Evolutionary conservation across 2,329 filamentous ascomycete genomes (phyloP).

Genomic region (Pseudovirgaria hyperparasitica): DNA sequence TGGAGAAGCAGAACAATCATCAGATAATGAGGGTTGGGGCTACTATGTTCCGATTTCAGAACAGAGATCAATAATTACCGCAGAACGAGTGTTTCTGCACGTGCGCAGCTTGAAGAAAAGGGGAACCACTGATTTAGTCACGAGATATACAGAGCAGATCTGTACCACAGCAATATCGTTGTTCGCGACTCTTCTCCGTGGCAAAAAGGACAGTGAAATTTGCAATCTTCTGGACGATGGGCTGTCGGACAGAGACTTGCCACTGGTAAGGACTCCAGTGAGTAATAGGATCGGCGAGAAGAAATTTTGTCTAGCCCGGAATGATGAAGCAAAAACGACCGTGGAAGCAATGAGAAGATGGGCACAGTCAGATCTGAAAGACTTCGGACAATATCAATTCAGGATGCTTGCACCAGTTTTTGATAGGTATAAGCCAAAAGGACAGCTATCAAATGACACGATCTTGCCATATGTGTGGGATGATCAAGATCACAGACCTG

Average conservation of each 20-base stretch:
- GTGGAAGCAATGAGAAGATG: background rate
- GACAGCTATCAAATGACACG: conserved; percentile 1
- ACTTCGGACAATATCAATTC: conserved; percentile 1
- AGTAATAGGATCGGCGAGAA: background rate
- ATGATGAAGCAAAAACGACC: background rate
- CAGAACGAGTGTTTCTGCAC: too few relatives aligned
- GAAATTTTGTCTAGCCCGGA: background rate
- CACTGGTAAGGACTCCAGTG: background rate
- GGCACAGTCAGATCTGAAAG: conserved; percentile 1
- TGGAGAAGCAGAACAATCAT: too few relatives aligned
- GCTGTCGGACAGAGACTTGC: conserved; percentile 1
- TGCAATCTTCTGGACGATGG: background rate
- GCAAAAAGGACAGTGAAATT: background rate
- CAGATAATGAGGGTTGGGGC: too few relatives aligned
- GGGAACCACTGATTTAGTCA: too few relatives aligned
- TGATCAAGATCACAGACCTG: background rate
- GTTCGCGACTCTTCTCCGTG: too few relatives aligned
- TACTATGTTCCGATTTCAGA: too few relatives aligned
- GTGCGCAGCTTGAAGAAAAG: too few relatives aligned
- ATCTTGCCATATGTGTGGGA: conserved; percentile 1
- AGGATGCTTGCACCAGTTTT: conserved; percentile 1
- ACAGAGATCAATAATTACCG: too few relatives aligned
- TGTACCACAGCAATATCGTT: too few relatives aligned
- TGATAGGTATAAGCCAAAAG: conserved; percentile 1
- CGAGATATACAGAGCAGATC: too few relatives aligned